Evolutionary conservation across 2,329 filamentous ascomycete genomes (phyloP), one percentile per base, ranked within the genome.

Genomic region (Akanthomyces dipterigenus): DNA sequence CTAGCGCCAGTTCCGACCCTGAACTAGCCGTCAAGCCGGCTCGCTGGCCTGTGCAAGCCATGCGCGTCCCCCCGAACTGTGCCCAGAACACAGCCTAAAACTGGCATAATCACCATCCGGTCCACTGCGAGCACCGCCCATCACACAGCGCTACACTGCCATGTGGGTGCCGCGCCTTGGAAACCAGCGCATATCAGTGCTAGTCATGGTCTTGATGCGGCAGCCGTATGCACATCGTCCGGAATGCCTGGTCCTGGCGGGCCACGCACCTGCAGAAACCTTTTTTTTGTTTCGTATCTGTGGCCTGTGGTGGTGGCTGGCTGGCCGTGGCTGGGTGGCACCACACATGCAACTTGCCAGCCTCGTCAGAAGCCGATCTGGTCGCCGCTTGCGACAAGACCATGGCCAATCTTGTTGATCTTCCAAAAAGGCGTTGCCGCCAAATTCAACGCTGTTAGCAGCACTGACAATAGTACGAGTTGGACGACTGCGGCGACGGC

Each of bases 361-460:
- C 56, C 46, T 51, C 56, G 43, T 59, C 56, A 24, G 34, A 50
- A 36, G 56, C 56, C 56, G 56, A 59, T 51, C 55, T 46, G n/a
- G 24, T 26, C 34, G 55, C 46, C 43, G 56, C 56, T 51, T 51
- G 56, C 56, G 46, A 51, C 56, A 51, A 59, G 46, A 22, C 49
- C 45, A 50, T 31, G 55, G 43, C 16, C 18, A 40, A 31, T 34
- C 38, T 58, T 50, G 45, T 50, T 56, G 16, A 46, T 46, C 54
- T 24, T 28, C 24, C 12, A 31, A 36, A 46, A 34, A 26, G n/a
- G 14, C 55, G n/a, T 6, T 38, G 18, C 43, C 5, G 34, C 45
- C 49, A 45, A 20, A 22, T 28, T 38, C 14, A 24, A 24, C 9
- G 42, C 40, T 5, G 28, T 45, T 36, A 12, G n/a, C 54, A 18